These are phyloP conservation scores for Acer negundo DNA, from an alignment of 345 rosid genomes.

Conservation along the genomic window DNA sequence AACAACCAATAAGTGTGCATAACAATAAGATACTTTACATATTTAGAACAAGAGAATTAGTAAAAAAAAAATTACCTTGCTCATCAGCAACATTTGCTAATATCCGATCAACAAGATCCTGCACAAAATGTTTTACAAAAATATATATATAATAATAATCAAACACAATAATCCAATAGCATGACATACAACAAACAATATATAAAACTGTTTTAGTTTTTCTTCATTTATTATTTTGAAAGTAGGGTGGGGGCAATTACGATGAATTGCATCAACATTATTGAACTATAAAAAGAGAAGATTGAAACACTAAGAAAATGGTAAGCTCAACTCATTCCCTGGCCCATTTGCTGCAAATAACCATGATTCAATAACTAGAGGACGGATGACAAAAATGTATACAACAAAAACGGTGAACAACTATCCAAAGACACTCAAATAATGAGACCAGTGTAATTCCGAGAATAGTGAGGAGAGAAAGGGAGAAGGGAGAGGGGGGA, in stretches of 20 bases:
- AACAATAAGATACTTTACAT: background rate
- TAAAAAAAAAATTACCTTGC: conserved; percentile 49
- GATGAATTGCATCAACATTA: background rate
- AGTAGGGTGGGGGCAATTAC: background rate
- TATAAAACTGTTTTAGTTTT: no score
- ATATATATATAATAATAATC: conserved; percentile 12
- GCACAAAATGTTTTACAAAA: conserved; percentile 18
- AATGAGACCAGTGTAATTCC: background rate
- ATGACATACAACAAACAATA: background rate
- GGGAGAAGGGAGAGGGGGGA: background rate
- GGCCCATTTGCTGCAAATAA: background rate
- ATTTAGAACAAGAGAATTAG: background rate
- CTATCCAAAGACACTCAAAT: background rate
- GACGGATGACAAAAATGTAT: background rate
- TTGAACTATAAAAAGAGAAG: background rate
- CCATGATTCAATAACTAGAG: background rate
- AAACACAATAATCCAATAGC: background rate
- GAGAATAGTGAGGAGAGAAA: background rate
- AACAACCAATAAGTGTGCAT: background rate
- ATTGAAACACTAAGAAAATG: background rate
- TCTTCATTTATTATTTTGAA: no score
- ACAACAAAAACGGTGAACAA: background rate
- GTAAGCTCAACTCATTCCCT: background rate
- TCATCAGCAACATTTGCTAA: conserved; percentile 66
- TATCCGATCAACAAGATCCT: conserved; percentile 94